phyloP scores from a whole-genome alignment of 805 yeast species.

The Wickerhamomyces bisporus region DNA sequence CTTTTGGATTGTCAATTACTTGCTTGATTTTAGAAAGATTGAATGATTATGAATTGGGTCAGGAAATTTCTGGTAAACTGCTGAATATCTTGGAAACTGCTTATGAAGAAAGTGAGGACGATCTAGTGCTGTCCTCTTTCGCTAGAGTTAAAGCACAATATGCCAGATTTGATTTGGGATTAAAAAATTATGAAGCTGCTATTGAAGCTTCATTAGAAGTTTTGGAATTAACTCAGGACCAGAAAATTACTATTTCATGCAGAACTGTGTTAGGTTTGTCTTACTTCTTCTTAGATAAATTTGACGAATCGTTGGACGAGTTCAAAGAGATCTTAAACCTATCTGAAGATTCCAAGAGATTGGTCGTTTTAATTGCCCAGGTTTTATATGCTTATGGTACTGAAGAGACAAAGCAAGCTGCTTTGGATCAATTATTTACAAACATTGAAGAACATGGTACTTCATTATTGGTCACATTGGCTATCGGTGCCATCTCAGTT shows the following conservation, averaged over 20 bases:
- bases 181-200: slow-evolving; percentile 49
- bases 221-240: slow-evolving; percentile 39
- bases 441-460: slow-evolving; percentile 61
- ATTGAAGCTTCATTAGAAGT: slow-evolving; percentile 56
- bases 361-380: slow-evolving; percentile 73
- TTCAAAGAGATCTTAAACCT: slow-evolving; percentile 57
- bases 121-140: slow-evolving; percentile 40
- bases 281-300: slow-evolving; percentile 55
- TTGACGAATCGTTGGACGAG: slow-evolving; percentile 61
- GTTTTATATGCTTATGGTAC: slow-evolving; percentile 72
- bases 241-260: slow-evolving; percentile 44
- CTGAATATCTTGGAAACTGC: slow-evolving; percentile 45
- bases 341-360: slow-evolving; percentile 54
- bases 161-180: slow-evolving; percentile 67
- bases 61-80: slow-evolving; percentile 39
- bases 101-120: slow-evolving; percentile 53
- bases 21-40: slow-evolving; percentile 63
- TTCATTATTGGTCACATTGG: slow-evolving; percentile 59
- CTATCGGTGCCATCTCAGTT: slow-evolving; percentile 76
- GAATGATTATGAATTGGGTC: slow-evolving; percentile 54
- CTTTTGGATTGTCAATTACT: slow-evolving; percentile 50
- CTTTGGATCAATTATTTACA: slow-evolving; percentile 73
- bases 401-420: slow-evolving; percentile 75
- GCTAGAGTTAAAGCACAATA: slow-evolving; percentile 61
- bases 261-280: slow-evolving; percentile 70